Conservation (phyloP, 2,329 filamentous ascomycete genomes). For the Colletotrichum acutatum region DNA sequence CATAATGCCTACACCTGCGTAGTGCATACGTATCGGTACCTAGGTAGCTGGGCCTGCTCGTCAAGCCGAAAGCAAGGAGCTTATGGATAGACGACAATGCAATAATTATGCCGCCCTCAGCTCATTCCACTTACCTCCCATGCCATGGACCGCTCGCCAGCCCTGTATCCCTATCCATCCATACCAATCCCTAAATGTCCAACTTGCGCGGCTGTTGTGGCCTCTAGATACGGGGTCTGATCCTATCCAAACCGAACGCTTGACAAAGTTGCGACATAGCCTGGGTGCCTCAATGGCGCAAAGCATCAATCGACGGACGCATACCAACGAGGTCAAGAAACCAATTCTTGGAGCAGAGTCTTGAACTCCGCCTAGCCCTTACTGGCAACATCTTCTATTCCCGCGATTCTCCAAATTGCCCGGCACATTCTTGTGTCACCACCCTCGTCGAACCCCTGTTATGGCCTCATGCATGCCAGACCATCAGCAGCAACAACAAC, state of each 20-base stretch:
- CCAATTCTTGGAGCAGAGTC: not conserved
- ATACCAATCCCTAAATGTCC: not conserved
- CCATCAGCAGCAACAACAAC: slow-evolving; percentile 22
- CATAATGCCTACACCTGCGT: not conserved
- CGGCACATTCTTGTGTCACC: slow-evolving; percentile 17
- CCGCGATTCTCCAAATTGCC: slow-evolving; percentile 10
- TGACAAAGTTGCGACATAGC: not conserved
- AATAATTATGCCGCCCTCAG: slow-evolving; percentile 1
- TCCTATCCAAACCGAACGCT: not conserved
- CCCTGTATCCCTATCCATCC: not conserved
- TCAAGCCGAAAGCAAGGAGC: slow-evolving; percentile 10
- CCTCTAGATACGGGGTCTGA: slow-evolving; percentile 5
- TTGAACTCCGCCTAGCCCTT: not conserved
- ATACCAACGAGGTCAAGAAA: not conserved
- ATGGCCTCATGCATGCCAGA: slow-evolving; percentile 29
- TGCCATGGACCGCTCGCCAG: not conserved
- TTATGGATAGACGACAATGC: not conserved
- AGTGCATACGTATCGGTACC: not conserved
- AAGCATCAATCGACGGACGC: not conserved
- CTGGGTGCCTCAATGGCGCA: not conserved
- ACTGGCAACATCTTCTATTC: not conserved
- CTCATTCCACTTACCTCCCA: slow-evolving; percentile 12
- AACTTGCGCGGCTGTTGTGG: not conserved
- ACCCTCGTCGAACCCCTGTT: slow-evolving; percentile 20
- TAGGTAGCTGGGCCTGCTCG: not conserved